phyloP scores from a whole-genome alignment of 805 yeast genomes.

The Yamadazyma nakazawae region DNA sequence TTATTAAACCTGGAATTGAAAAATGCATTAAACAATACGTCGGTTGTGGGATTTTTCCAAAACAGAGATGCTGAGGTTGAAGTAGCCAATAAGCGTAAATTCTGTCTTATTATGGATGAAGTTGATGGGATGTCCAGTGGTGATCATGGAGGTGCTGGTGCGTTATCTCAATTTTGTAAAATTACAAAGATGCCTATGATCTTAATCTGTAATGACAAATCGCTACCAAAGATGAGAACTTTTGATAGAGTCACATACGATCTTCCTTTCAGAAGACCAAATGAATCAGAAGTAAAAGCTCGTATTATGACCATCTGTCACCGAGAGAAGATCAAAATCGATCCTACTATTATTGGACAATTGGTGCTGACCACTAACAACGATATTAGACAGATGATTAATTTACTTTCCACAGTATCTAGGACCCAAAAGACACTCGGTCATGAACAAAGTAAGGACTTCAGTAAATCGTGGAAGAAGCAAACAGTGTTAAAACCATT shows the following conservation, averaged over 20 bases:
- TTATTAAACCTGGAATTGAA: slow-evolving; percentile 66
- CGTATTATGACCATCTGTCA: slow-evolving; percentile 87
- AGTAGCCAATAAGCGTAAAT: slow-evolving; percentile 47
- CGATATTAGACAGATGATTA: slow-evolving; percentile 93
- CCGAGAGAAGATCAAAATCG: slow-evolving; percentile 77
- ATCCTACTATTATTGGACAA: slow-evolving; percentile 77
- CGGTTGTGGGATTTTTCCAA: slow-evolving; percentile 74
- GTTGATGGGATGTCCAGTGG: slow-evolving; percentile 99
- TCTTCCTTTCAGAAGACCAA: slow-evolving; percentile 84
- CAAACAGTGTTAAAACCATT: slow-evolving; percentile 89
- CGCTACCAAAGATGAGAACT: slow-evolving; percentile 92
- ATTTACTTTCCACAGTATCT: slow-evolving; percentile 80
- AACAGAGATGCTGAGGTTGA: slow-evolving; percentile 25
- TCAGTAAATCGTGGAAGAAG: slow-evolving; percentile 78
- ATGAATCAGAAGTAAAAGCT: slow-evolving; percentile 73
- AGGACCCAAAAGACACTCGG: slow-evolving; percentile 65
- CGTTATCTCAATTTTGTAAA: slow-evolving; percentile 80
- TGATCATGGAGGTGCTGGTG: slow-evolving; percentile 98
- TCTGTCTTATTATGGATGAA: slow-evolving; percentile 94
- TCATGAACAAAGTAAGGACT: slow-evolving; percentile 57
- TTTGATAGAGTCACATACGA: slow-evolving; percentile 82
- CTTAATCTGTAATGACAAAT: slow-evolving; percentile 88
- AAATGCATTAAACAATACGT: slow-evolving; percentile 72
- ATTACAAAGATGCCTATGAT: slow-evolving; percentile 88
- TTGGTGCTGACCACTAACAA: slow-evolving; percentile 81